Base-by-base conservation (phyloP, 192 early-diverging fungal species). In the Rhizophagus prolifer region DNA sequence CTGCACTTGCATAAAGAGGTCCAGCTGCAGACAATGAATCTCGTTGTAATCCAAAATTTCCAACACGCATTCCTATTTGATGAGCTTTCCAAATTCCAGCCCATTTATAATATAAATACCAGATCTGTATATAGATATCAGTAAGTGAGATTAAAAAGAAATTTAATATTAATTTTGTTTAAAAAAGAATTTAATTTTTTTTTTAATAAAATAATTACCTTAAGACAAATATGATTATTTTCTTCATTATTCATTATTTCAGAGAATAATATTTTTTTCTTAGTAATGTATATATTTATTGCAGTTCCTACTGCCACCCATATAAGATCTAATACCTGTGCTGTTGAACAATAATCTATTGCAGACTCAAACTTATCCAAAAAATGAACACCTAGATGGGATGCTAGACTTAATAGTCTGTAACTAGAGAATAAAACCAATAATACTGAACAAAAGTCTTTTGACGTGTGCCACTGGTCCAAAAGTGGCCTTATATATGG, bases 301-400 rank as follows among this genome's bases (percentile, higher is more conserved):
- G 72, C 54, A 60, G 60, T 34, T 60, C 72, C 34, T 16, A 61
- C 13, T 12, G 54, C 58, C 44, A 60, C 36, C 58, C 72, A 73
- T 60, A 73, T 73, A 21, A 61, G 19, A 41, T 73, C 58, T 26
- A 73, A 34, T 41, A 73, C 72, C 23, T 16, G 10, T 60, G 21
- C 23, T 58, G 34, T 73, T 16, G 34, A 13, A 34, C 21, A 3
- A 73, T 73, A 73, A 25, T 73, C 41, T 23, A 60, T 12, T 21
- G 60, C 58, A 9, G 47, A 60, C 38, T 73, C 72, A 23, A 60
- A 73, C 60, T 73, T 73, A 61, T 73, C 72, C 26, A 73, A 61
- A 41, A 36, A 73, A 9, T 61, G 16, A 31, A 60, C 72, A 34
- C 34, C 58, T 30, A 73, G 59, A 6, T 3, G 59, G 34, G 72